These are phyloP conservation scores for Skeletonema menzelii DNA, from an alignment of 108 stramenopile genomes.

Conservation along the genomic window DNA sequence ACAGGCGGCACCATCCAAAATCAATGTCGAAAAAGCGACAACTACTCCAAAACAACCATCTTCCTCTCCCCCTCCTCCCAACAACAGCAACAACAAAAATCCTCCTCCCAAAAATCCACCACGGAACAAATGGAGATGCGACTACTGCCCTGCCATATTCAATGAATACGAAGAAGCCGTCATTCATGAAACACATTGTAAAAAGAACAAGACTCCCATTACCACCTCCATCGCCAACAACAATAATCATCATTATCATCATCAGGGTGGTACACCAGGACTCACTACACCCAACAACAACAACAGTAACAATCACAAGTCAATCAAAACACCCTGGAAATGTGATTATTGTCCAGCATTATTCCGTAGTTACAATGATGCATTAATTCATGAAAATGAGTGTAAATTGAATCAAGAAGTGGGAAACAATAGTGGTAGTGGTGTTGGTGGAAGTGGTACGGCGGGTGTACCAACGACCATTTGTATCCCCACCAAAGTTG, in stretches of 20 bases:
- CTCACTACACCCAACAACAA: background rate
- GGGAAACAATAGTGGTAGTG: background rate
- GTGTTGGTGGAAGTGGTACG: background rate
- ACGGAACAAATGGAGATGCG: slow-evolving; percentile 4
- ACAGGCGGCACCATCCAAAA: background rate
- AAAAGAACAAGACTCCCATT: background rate
- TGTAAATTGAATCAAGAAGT: background rate
- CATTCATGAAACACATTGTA: background rate
- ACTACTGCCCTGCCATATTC: background rate
- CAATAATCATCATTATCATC: too few relatives aligned
- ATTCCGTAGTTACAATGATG: slow-evolving; percentile 1
- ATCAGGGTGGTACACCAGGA: too few relatives aligned
- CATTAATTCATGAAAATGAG: background rate
- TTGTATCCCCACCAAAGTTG: background rate
- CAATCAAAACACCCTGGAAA: background rate
- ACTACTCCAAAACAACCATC: too few relatives aligned
- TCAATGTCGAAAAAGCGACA: background rate
- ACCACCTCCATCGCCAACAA: background rate
- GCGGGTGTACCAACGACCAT: background rate
- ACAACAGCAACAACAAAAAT: background rate
- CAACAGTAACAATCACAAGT: background rate
- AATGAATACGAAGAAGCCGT: background rate
- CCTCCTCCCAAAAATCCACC: background rate
- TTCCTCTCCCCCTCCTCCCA: background rate
- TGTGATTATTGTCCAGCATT: slow-evolving; percentile 12